Conservation (phyloP, 2,329 filamentous ascomycete species). For the Diplodia scrobiculata region DNA sequence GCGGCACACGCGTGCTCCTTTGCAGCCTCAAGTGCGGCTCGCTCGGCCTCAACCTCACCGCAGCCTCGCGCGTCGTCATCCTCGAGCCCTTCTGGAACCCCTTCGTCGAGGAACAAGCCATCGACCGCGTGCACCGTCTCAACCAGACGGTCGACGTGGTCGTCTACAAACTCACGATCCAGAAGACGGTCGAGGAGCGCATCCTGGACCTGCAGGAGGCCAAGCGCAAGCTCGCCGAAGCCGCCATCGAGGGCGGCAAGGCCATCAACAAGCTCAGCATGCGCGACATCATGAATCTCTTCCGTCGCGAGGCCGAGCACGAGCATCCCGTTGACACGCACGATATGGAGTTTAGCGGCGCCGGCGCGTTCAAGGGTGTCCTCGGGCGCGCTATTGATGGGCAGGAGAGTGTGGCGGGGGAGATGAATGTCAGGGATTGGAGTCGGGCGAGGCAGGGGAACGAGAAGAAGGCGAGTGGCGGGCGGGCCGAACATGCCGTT, state of each 20-base stretch:
- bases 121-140: constrained; percentile 96
- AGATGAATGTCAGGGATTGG: constrained; percentile 32
- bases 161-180: constrained; percentile 91
- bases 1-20: constrained; percentile 75
- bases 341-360: constrained; percentile 2
- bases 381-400: constrained; percentile 31
- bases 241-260: constrained; percentile 82
- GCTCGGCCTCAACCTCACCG: constrained; percentile 89
- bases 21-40: constrained; percentile 94
- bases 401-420: constrained; percentile 31
- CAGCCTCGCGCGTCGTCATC: constrained; percentile 89
- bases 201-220: constrained; percentile 94
- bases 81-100: constrained; percentile 99
- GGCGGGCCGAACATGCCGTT: constrained; percentile 45
- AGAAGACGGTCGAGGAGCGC: constrained; percentile 83
- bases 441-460: constrained; percentile 37
- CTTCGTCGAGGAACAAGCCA: constrained; percentile 98
- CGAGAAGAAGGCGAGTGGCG: constrained; percentile 38
- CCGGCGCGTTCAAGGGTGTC: constrained; percentile 16
- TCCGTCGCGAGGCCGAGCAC: constrained; percentile 68
- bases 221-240: constrained; percentile 87
- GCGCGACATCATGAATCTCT: constrained; percentile 90
- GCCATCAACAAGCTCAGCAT: constrained; percentile 82
- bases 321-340: constrained; percentile 34
- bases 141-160: constrained; percentile 94